Evolutionary conservation across 192 early-diverging fungal species (phyloP), one percentile per base, ranked within the genome.

Genomic region (Dissophora globulifera): DNA sequence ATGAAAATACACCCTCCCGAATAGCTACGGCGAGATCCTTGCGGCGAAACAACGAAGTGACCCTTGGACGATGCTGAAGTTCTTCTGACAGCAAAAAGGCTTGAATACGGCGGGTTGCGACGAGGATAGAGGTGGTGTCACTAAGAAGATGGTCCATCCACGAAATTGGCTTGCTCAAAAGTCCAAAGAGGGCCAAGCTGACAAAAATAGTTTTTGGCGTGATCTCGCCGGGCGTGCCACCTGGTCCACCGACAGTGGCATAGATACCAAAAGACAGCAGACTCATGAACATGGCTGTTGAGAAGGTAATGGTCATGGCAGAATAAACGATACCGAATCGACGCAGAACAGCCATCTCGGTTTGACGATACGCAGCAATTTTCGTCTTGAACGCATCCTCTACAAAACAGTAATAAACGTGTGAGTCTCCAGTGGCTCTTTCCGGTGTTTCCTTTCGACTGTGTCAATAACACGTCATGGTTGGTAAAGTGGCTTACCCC

Each of bases 51-150:
- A n/a, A n/a, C n/a, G n/a, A n/a, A n/a, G 11, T 49, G 26, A 12
- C 48, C 4, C 15, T 25, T n/a, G 17, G 11, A 6, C 16, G 43
- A 11, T 10, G 19, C 20, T 22, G 27, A 35, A 72, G 26, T 59
- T 82, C 81, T 31, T 63, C 78, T 0, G 69, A 66, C 26, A 69
- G 41, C 38, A 85, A 42, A 41, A 83, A 85, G 20, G 40, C 42
- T 20, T 80, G 78, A 22, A 90, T 82, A n/a, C 90, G 79, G 7
- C 64, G 76, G 9, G 92, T 62, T 13, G 87, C 87, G 32, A 90
- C 86, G 10, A 81, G 67, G 20, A 87, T 78, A 35, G 85, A 88
- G 26, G 88, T 78, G 1, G 69, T 63, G 4, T 57, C 54, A 41
- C 86, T 78, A 13, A 86, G 82, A 20, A 84, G 65, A 11, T 83